A percentile compares a stretch with the other conserved stretches of the same genome.
phyloP scores from a whole-genome alignment of 83 land plant species.

The Larix sibirica region DNA sequence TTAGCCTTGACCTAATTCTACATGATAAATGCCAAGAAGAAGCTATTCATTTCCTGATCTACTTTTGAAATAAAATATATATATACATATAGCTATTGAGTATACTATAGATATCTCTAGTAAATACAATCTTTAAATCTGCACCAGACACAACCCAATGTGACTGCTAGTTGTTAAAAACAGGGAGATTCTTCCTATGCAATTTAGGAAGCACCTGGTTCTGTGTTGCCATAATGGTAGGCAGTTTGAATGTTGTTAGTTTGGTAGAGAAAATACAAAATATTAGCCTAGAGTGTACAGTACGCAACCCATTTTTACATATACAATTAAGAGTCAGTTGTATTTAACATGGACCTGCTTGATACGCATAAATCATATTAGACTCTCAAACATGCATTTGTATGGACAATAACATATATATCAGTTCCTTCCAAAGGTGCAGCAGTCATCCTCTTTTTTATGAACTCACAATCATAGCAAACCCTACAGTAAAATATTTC shows the following conservation, averaged over 20 bases:
- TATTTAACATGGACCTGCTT: neutral
- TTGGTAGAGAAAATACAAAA: neutral
- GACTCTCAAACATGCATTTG: neutral
- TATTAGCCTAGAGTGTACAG: neutral
- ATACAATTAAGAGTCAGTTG: neutral
- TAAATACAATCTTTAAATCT: too few species aligned
- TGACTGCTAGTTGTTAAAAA: neutral
- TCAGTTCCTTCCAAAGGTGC: neutral
- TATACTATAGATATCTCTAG: neutral
- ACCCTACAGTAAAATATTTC: neutral
- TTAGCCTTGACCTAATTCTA: neutral
- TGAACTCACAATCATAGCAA: neutral
- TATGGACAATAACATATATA: neutral
- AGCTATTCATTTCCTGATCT: neutral
- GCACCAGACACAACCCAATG: too few species aligned
- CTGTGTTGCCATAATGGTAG: neutral
- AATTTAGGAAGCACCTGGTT: neutral
- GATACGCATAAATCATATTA: neutral
- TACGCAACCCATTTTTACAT: neutral
- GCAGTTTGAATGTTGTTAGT: neutral
- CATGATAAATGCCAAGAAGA: neutral
- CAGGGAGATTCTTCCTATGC: neutral
- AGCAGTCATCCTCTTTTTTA: neutral
- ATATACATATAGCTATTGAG: neutral
- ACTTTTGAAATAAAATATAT: too few species aligned